These are phyloP conservation scores for Penicillium coffeae DNA, from an alignment of 495 filamentous ascomycete genomes.

Conservation along the genomic window DNA sequence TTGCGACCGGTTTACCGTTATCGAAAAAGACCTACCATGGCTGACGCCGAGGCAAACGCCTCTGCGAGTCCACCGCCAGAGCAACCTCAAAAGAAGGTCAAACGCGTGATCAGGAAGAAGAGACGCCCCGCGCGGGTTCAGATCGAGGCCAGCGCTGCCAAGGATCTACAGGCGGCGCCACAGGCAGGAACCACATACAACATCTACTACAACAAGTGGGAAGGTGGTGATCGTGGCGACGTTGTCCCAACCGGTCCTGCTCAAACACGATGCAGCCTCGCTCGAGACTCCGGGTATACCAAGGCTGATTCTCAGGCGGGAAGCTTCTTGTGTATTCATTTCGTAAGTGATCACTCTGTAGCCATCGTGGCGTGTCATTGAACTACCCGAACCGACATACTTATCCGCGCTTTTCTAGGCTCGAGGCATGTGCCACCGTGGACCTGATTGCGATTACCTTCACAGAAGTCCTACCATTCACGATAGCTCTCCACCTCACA, in stretches of 20 bases:
- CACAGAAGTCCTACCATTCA: constrained; percentile 79
- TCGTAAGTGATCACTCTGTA: background rate
- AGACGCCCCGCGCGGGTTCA: constrained; percentile 58
- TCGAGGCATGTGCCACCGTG: constrained; percentile 67
- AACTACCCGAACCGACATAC: too few relatives aligned
- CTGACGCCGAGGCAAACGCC: background rate
- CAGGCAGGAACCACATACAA: constrained; percentile 94
- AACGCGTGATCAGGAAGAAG: constrained; percentile 51
- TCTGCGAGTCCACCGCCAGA: background rate
- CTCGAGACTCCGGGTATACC: constrained; percentile 81
- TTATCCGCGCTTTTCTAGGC: constrained; percentile 72
- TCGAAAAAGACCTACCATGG: background rate
- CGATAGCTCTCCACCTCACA: constrained; percentile 83
- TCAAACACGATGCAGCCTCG: constrained; percentile 74
- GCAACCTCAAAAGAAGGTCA: constrained; percentile 42
- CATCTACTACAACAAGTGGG: constrained; percentile 94
- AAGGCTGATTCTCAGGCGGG: constrained; percentile 76
- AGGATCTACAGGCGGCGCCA: constrained; percentile 75
- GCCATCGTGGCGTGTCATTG: too few relatives aligned
- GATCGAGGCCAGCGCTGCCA: constrained; percentile 70
- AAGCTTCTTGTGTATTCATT: constrained; percentile 68
- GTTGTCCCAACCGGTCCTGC: constrained; percentile 75
- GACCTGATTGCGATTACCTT: constrained; percentile 89
- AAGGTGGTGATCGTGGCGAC: constrained; percentile 81
- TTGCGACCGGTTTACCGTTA: background rate